These are phyloP conservation scores for Botrytis tulipae DNA, from an alignment of 2,329 filamentous ascomycete species.

Conservation along the genomic window DNA sequence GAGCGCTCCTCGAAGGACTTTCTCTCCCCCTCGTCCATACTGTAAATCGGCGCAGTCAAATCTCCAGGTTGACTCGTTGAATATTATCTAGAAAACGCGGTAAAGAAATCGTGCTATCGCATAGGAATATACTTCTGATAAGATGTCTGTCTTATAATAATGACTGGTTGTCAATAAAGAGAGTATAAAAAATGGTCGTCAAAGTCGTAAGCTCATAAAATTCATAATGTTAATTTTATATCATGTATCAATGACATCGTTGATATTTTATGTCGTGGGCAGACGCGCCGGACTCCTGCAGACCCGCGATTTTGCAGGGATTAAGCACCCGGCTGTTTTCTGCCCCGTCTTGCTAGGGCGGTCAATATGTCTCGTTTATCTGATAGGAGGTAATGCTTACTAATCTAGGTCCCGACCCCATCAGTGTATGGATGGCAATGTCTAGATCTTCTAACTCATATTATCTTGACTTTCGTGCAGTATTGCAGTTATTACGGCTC, in stretches of 20 bases:
- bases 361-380: neutral
- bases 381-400: neutral
- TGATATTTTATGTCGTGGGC: slow-evolving; percentile 1
- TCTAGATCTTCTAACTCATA: neutral
- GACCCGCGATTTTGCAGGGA: neutral
- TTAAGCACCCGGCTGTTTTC: neutral
- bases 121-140: neutral
- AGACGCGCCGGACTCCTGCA: slow-evolving; percentile 5
- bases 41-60: neutral
- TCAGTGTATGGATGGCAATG: neutral
- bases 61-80: neutral
- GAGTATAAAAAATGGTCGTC: neutral
- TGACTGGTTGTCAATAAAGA: neutral
- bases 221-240: slow-evolving; percentile 1
- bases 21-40: slow-evolving; percentile 33
- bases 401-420: neutral
- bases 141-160: neutral
- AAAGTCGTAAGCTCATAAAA: slow-evolving; percentile 14
- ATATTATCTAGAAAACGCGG: neutral
- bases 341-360: neutral
- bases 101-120: neutral
- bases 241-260: neutral
- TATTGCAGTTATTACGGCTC: neutral
- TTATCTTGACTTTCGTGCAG: neutral
- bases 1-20: slow-evolving; percentile 38